Conservation (phyloP, 805 yeast genomes). For the Pichia eremophila region DNA sequence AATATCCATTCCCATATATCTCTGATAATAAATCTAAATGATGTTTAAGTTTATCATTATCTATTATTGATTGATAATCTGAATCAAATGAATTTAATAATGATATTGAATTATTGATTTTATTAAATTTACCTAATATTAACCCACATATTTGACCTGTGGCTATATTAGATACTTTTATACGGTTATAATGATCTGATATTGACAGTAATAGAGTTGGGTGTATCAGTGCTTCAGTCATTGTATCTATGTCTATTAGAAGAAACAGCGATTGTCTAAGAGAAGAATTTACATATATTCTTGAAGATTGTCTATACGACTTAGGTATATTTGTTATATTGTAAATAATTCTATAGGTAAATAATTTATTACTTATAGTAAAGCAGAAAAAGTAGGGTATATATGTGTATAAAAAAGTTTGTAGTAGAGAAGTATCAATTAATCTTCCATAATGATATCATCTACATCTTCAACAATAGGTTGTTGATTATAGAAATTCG, state of each 20-base stretch:
- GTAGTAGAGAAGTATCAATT: background rate
- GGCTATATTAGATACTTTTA: background rate
- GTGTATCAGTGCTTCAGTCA: background rate
- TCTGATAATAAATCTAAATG: constrained; percentile 14
- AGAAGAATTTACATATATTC: no score
- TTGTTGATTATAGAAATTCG: background rate
- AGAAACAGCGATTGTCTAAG: no score
- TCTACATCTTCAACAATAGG: constrained; percentile 2
- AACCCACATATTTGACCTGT: constrained; percentile 3
- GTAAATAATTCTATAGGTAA: no score
- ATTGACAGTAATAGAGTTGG: constrained; percentile 5
- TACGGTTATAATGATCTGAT: constrained; percentile 6
- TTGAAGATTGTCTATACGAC: no score
- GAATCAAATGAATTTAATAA: constrained; percentile 7
- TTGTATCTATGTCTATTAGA: background rate
- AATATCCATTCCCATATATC: constrained; percentile 14
- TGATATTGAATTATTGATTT: background rate
- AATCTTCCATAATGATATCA: constrained; percentile 8
- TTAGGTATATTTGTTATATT: no score
- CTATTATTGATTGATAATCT: background rate
- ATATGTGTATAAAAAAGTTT: no score
- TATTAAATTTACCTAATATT: constrained; percentile 6
- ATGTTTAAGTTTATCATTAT: background rate
- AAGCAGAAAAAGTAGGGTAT: no score
- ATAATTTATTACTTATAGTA: no score